These are phyloP conservation scores for Viola pubescens DNA, from an alignment of 441 rosid genomes.

Conservation along the genomic window DNA sequence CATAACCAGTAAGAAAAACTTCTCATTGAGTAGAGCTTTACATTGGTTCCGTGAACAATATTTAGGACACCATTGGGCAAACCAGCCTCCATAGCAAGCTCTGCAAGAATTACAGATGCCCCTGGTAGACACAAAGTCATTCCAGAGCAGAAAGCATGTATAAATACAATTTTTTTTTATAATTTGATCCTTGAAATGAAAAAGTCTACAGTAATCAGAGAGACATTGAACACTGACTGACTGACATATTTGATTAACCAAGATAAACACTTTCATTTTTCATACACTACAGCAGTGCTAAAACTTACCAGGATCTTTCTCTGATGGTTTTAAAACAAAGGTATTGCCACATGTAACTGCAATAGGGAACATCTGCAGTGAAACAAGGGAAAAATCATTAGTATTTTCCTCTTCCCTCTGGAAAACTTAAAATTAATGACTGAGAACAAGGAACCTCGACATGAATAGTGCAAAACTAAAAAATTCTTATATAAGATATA, in stretches of 20 bases:
- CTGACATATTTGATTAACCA: neutral
- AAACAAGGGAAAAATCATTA: slow-evolving; percentile 7
- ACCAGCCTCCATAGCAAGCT: slow-evolving; percentile 90
- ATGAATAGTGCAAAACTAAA: neutral
- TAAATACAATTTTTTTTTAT: neutral
- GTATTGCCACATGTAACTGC: slow-evolving; percentile 95
- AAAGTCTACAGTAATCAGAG: no score
- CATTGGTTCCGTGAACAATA: slow-evolving; percentile 81
- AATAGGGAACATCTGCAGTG: slow-evolving; percentile 83
- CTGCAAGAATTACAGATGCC: slow-evolving; percentile 87
- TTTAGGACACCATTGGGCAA: slow-evolving; percentile 82
- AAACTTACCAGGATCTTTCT: slow-evolving; percentile 82
- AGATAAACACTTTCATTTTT: neutral
- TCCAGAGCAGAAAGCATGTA: slow-evolving; percentile 6
- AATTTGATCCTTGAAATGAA: no score
- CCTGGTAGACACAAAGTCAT: slow-evolving; percentile 34
- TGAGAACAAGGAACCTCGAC: neutral
- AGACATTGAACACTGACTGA: no score
- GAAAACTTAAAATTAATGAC: neutral
- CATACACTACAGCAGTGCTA: neutral
- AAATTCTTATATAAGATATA: neutral
- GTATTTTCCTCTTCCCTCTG: neutral
- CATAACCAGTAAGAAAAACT: neutral
- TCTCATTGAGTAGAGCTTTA: slow-evolving; percentile 25
- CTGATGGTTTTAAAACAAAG: slow-evolving; percentile 84